phyloP scores from a whole-genome alignment of 208 protist genomes.

The Trypanosoma theileri region DNA sequence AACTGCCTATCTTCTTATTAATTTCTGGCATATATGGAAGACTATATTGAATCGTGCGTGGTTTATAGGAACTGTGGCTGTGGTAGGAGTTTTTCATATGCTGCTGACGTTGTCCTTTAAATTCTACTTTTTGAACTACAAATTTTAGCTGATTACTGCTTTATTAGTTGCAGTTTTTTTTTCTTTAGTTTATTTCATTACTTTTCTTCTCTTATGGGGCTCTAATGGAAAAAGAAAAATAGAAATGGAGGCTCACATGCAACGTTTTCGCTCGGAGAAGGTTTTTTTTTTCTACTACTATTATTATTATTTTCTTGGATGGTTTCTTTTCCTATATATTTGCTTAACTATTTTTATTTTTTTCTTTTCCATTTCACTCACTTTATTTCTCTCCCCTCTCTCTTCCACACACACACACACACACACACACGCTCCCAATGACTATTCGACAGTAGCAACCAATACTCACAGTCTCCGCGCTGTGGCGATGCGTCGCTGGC shows the following conservation, averaged over 20 bases:
- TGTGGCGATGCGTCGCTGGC: too few relatives aligned
- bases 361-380: slow-evolving; percentile 7
- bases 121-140: slow-evolving; percentile 89
- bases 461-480: too few relatives aligned
- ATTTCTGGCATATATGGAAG: slow-evolving; percentile 85
- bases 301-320: slow-evolving; percentile 5
- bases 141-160: slow-evolving; percentile 19
- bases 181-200: slow-evolving; percentile 1
- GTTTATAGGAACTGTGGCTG: slow-evolving; percentile 62
- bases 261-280: too few relatives aligned
- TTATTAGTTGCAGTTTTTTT: too few relatives aligned
- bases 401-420: too few relatives aligned
- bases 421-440: too few relatives aligned
- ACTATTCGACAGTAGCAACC: too few relatives aligned
- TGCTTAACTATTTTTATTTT: slow-evolving; percentile 1
- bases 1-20: slow-evolving; percentile 66
- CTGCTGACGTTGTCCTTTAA: slow-evolving; percentile 81
- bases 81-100: slow-evolving; percentile 70
- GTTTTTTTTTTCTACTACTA: slow-evolving; percentile 1
- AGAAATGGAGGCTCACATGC: not conserved
- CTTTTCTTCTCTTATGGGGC: not conserved
- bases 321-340: slow-evolving; percentile 3
- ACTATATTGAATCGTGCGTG: slow-evolving; percentile 54
- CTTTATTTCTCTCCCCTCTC: not conserved
- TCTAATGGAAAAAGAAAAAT: slow-evolving; percentile 5